Base-by-base conservation (phyloP, 495 filamentous ascomycete species). In the Podospora appendiculata region DNA sequence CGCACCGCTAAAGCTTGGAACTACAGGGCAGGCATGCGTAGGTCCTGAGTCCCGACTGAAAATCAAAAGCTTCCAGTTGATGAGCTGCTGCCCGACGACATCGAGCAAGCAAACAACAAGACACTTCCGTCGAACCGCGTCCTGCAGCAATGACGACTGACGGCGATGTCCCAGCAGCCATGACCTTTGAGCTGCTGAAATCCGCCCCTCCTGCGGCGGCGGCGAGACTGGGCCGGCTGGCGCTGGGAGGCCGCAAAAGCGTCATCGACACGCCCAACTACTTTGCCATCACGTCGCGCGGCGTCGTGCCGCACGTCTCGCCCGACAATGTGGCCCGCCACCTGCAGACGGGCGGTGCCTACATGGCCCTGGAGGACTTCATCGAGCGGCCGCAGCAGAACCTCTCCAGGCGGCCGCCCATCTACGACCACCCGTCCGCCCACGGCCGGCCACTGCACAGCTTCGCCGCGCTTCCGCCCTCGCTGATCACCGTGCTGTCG, bases 341-440 rank as follows among this genome's bases (percentile, higher is more conserved):
- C 56, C 81, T 84, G 7, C 60, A 79, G 32, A 38, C 6, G 41
- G 70, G 67, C 16, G 88, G 86, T 45, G 72, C 89, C 19, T 95
- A 92, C 66, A 73, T 90, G 51, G 89, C 87, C 11, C 68, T 97
- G 11, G 93, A 98, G 78, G 94, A 98, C 68, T 98, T 91, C 70
- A 80, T 95, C 70, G 90, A 94, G 68, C 83, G 80, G 56, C 73
- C 75, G 14, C 73, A 73, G 45, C 70, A 72, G 44, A 68, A 79
- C 52, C 61, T 60, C 19, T 50, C 59, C 36, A 45, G 58, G 49
- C 34, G 58, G 32, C 74, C 76, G 17, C 73, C 76, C 45, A 62
- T 79, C 45, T 68, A 68, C 46, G 61, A 66, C 69, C 7, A 56
- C 68, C 41, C 56, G 62, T 32, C 61, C 40, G 58, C 70, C 14